Evolutionary conservation across 208 protist genomes (phyloP).

Genomic region (Naegleria lovaniensis): DNA sequence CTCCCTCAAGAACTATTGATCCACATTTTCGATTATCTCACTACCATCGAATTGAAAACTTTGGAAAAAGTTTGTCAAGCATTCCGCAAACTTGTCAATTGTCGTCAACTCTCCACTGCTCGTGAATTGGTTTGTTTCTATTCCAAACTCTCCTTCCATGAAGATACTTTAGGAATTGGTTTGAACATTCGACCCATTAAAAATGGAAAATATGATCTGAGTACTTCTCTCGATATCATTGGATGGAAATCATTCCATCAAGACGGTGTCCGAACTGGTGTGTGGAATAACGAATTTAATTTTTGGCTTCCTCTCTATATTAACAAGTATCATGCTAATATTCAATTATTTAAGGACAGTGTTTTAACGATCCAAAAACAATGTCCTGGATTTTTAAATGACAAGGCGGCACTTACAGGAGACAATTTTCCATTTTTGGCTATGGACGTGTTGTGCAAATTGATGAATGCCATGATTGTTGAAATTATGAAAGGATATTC

Average conservation of each 20-base stretch:
- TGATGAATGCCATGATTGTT: not conserved
- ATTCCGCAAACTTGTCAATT: not conserved
- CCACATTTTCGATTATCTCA: not conserved
- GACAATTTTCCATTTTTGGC: slow-evolving; percentile 36
- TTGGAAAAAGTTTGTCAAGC: not conserved
- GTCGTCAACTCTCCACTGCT: not conserved
- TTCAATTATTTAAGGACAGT: not conserved
- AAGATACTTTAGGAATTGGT: slow-evolving; percentile 44
- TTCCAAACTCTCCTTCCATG: slow-evolving; percentile 32
- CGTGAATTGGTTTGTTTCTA: slow-evolving; percentile 38
- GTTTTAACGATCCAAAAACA: too few species aligned
- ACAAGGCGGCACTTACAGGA: not conserved
- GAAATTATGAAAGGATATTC: not conserved
- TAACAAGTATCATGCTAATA: slow-evolving; percentile 38
- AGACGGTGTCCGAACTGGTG: slow-evolving; percentile 35
- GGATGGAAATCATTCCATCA: slow-evolving; percentile 8
- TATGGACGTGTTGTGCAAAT: not conserved
- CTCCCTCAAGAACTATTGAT: not conserved
- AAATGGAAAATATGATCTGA: not conserved
- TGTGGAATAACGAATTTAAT: slow-evolving; percentile 31
- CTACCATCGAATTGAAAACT: not conserved
- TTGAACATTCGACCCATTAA: not conserved
- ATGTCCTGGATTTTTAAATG: slow-evolving; percentile 22
- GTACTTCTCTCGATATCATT: slow-evolving; percentile 20
- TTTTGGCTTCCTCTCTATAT: slow-evolving; percentile 47